Evolutionary conservation across 345 rosid species (phyloP).

Genomic region (Bruguiera parviflora): DNA sequence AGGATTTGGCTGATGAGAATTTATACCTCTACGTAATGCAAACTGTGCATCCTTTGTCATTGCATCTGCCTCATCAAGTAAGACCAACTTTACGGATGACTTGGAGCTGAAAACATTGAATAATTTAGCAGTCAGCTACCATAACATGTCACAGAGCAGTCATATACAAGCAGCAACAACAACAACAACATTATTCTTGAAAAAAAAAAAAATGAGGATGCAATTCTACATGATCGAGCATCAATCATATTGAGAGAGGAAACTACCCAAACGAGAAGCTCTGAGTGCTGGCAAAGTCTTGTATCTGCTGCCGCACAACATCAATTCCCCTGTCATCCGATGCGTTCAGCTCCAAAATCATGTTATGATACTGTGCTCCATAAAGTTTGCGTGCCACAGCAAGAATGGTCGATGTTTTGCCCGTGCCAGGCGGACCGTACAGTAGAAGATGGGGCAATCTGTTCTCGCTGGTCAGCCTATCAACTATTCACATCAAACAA

Average conservation of each 20-base stretch:
- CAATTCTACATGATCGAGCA: no score
- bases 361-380: slow-evolving; percentile 77
- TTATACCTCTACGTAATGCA: slow-evolving; percentile 86
- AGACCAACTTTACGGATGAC: slow-evolving; percentile 75
- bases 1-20: background rate
- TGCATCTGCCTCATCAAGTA: slow-evolving; percentile 96
- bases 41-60: slow-evolving; percentile 99
- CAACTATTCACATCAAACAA: slow-evolving; percentile 48
- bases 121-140: slow-evolving; percentile 1
- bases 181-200: no score
- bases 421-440: slow-evolving; percentile 98
- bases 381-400: slow-evolving; percentile 95
- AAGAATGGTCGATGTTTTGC: slow-evolving; percentile 97
- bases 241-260: background rate
- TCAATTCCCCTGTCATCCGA: slow-evolving; percentile 97
- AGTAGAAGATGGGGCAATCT: slow-evolving; percentile 83
- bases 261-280: slow-evolving; percentile 80
- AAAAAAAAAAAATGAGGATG: no score
- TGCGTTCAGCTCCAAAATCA: slow-evolving; percentile 95
- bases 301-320: slow-evolving; percentile 91
- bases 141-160: background rate
- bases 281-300: slow-evolving; percentile 96
- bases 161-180: background rate
- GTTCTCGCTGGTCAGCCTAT: slow-evolving; percentile 90
- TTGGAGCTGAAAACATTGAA: slow-evolving; percentile 47